Percentiles rank a stretch among this genome's conserved stretches.
phyloP scores from a whole-genome alignment of 768 basidiomycete genomes.

The Naganishia vishniacii region DNA sequence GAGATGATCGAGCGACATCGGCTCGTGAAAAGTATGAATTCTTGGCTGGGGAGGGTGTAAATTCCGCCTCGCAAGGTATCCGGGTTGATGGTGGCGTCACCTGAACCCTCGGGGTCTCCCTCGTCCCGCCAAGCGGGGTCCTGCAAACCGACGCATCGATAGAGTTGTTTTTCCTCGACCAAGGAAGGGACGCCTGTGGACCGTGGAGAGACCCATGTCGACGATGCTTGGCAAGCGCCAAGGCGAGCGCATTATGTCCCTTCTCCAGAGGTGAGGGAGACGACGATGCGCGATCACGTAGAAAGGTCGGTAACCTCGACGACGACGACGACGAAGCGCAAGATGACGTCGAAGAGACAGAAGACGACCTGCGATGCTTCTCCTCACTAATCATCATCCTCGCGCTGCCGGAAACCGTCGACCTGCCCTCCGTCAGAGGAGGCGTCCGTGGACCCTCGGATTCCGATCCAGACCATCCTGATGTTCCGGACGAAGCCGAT shows the following conservation, averaged over 20 bases:
- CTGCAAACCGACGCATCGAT: no score
- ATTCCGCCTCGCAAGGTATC: not conserved
- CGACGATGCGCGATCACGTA: not conserved
- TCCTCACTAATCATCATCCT: no score
- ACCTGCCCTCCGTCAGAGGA: no score
- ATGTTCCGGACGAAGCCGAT: not conserved
- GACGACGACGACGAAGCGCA: not conserved
- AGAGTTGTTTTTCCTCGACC: no score
- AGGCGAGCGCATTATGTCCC: not conserved
- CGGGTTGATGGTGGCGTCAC: slow-evolving; percentile 2
- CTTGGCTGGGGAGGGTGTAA: not conserved
- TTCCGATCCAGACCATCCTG: not conserved
- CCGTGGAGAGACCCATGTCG: no score
- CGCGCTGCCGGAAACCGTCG: no score
- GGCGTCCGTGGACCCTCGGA: no score
- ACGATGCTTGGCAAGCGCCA: slow-evolving; percentile 5
- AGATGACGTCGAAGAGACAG: no score
- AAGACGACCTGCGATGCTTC: no score
- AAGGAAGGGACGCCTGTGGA: no score
- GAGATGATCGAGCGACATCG: no score
- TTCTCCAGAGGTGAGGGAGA: not conserved
- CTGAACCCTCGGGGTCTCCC: not conserved
- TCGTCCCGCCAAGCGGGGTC: not conserved
- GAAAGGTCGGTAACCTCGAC: not conserved
- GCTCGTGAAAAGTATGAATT: no score